Conservation (phyloP, 345 rosid genomes). For the Aegle marmelos region DNA sequence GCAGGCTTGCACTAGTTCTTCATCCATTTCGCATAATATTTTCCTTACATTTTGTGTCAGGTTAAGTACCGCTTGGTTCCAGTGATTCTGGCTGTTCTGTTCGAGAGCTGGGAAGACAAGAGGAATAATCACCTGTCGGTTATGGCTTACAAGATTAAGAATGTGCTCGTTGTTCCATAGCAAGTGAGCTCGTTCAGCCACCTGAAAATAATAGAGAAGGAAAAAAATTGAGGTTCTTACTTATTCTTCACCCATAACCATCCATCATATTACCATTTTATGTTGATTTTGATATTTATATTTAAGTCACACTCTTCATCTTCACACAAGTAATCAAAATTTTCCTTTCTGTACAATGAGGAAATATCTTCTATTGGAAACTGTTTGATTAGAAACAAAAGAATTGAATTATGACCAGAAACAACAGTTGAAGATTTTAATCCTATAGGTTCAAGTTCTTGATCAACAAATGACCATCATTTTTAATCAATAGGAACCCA, state of each 20-base stretch:
- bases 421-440: not conserved
- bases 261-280: not conserved
- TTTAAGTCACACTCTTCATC: not conserved
- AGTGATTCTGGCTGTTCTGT: constrained; percentile 55
- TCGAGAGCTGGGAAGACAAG: constrained; percentile 57
- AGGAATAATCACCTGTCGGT: constrained; percentile 59
- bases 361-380: not conserved
- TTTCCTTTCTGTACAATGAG: not conserved
- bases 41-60: constrained; percentile 56
- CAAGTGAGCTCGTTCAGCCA: constrained; percentile 79
- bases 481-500: not conserved
- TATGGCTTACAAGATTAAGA: constrained; percentile 46
- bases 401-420: not conserved
- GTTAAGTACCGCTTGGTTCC: constrained; percentile 77
- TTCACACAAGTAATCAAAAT: not conserved
- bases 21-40: constrained; percentile 68
- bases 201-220: constrained; percentile 37
- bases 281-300: not conserved
- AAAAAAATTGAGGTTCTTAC: not conserved
- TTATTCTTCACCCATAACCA: not conserved
- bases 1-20: constrained; percentile 51
- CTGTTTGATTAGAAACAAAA: not conserved
- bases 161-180: constrained; percentile 71
- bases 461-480: not conserved
- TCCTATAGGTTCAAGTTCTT: not conserved